Evolutionary conservation across 306 rosid species (phyloP), one percentile per base, ranked within the genome.

Genomic region (Inga leiocalycina): DNA sequence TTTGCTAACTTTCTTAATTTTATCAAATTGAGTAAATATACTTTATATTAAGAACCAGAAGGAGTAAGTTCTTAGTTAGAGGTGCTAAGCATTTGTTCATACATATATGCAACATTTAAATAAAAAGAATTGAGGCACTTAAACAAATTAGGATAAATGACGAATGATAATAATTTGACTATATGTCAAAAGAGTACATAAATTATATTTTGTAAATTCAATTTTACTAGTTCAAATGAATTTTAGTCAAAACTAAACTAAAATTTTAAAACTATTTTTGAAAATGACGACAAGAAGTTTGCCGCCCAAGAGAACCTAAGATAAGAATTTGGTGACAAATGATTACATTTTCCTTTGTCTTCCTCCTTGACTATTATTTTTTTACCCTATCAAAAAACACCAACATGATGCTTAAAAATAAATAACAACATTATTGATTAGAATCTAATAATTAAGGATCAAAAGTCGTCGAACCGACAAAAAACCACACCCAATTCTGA

Each of bases 371-470:
- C 0, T 37, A 37, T 37, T 6, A 39, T 39, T 74, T 6, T 61
- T 45, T 85, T 46, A 87, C 88, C 80, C 51, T 67, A 76, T 71
- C 87, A 19, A 89, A 81, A 81, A 69, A 72, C 49, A 80, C 8
- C 3, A 62, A 62, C 27, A 12, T 24, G 0, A 3, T 76, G 80
- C 44, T 22, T 59, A 78, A 71, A 46, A 46, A 84, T 57, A 77
- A 71, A 72, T 44, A 71, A 71, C 41, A 43, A 49, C n/a, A 59
- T 70, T 61, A 51, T 15, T 45, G 73, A 83, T 20, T 62, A 67
- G 22, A 61, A 52, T 52, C 74, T 41, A 75, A 65, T 74, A 30
- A 59, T 79, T 39, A 57, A 82, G 64, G 48, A 71, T 72, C 79
- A 80, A 85, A 85, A 82, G 30, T 37, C 49, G 41, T 71, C 52